phyloP scores from a whole-genome alignment of 495 filamentous ascomycete genomes.

The Pyrenula aspistea region DNA sequence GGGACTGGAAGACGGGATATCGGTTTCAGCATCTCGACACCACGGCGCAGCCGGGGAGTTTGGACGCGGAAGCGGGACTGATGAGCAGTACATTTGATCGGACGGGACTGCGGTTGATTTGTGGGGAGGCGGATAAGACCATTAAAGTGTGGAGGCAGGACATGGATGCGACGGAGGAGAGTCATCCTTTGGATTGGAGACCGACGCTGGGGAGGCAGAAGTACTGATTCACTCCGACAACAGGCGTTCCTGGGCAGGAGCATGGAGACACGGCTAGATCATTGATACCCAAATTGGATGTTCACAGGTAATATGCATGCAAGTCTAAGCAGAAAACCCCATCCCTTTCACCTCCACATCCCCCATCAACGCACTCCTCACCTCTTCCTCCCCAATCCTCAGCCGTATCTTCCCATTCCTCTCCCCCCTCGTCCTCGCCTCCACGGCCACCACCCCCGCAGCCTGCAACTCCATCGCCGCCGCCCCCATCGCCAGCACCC shows the following conservation, averaged over 20 bases:
- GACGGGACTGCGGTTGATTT: slow-evolving; percentile 80
- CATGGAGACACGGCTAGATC: no score
- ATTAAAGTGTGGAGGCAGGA: slow-evolving; percentile 95
- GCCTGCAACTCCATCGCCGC: slow-evolving; percentile 76
- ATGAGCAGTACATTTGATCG: slow-evolving; percentile 86
- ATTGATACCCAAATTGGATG: not conserved
- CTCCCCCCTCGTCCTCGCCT: slow-evolving; percentile 62
- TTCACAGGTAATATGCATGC: no score
- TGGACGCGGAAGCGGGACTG: slow-evolving; percentile 89
- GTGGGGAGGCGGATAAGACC: slow-evolving; percentile 93
- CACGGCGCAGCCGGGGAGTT: slow-evolving; percentile 81
- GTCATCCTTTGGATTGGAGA: slow-evolving; percentile 88
- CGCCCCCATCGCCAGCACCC: slow-evolving; percentile 54
- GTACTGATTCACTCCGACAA: slow-evolving; percentile 42
- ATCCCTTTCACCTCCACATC: slow-evolving; percentile 76
- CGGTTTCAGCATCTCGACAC: slow-evolving; percentile 80
- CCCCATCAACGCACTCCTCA: slow-evolving; percentile 74
- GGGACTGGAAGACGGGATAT: slow-evolving; percentile 98
- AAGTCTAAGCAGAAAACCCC: slow-evolving; percentile 31
- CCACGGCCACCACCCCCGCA: slow-evolving; percentile 75
- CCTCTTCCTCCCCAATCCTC: slow-evolving; percentile 78
- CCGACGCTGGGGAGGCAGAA: slow-evolving; percentile 66
- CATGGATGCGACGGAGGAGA: slow-evolving; percentile 78
- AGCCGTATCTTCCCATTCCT: slow-evolving; percentile 77
- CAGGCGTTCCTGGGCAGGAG: no score